Conservation (phyloP, 225 moss, liverwort and hornwort genomes). For the Rhytidiadelphus loreus region DNA sequence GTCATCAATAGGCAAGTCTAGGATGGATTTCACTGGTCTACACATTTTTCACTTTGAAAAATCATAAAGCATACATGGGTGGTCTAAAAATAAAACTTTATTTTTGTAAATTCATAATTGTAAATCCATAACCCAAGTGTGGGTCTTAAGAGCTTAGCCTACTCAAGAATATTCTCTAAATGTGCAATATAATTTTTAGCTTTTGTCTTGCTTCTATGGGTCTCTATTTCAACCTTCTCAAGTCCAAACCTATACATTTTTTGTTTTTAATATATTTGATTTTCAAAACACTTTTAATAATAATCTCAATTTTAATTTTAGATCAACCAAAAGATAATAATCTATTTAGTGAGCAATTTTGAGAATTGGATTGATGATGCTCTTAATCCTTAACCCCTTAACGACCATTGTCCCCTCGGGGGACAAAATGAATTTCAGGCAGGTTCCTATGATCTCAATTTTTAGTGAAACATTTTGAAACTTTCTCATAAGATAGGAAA, state of each 20-base stretch:
- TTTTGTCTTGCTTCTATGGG: neutral
- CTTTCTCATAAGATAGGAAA: too few relatives aligned
- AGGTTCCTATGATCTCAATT: too few relatives aligned
- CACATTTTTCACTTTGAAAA: neutral
- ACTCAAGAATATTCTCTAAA: neutral
- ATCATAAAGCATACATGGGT: neutral
- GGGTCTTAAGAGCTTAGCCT: neutral
- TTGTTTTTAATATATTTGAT: too few relatives aligned
- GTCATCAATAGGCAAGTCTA: fast-evolving
- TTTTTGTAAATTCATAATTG: neutral
- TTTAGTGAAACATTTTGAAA: too few relatives aligned
- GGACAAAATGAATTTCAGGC: too few relatives aligned
- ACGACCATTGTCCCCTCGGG: too few relatives aligned
- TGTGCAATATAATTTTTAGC: neutral
- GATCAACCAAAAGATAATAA: too few relatives aligned
- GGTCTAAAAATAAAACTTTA: neutral
- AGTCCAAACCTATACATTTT: too few relatives aligned
- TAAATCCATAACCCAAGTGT: neutral
- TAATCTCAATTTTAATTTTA: too few relatives aligned
- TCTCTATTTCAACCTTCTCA: too few relatives aligned
- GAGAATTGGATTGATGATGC: neutral
- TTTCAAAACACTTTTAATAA: too few relatives aligned
- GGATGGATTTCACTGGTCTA: fast-evolving
- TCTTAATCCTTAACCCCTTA: neutral
- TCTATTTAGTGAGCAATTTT: too few relatives aligned